phyloP scores from a whole-genome alignment of 257 asterid species.

The Verbascum thapsus region DNA sequence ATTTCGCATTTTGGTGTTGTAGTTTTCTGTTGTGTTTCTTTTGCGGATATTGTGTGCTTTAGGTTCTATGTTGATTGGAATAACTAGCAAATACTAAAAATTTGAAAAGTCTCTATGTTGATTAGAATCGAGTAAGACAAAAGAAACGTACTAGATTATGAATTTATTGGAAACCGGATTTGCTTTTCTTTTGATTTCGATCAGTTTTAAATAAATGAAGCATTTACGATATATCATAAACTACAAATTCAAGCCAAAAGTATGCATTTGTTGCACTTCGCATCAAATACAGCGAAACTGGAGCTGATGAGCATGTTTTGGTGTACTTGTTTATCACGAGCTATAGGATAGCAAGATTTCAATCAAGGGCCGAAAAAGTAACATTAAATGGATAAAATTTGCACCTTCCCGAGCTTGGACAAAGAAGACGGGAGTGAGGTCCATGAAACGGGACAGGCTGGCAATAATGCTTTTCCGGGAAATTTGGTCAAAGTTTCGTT shows the following conservation, averaged over 20 bases:
- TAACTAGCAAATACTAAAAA: too few relatives aligned
- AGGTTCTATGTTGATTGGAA: neutral
- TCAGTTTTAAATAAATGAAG: neutral
- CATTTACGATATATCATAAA: too few relatives aligned
- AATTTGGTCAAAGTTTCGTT: constrained; percentile 75
- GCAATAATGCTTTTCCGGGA: constrained; percentile 62
- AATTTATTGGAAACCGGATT: neutral
- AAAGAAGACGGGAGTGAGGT: constrained; percentile 64
- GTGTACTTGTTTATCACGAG: too few relatives aligned
- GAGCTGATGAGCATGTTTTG: neutral
- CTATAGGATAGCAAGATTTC: too few relatives aligned
- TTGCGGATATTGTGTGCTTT: neutral
- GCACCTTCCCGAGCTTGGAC: too few relatives aligned
- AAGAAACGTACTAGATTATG: neutral
- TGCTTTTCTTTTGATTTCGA: neutral
- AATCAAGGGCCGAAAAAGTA: too few relatives aligned
- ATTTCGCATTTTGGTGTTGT: neutral
- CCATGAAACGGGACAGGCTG: too few relatives aligned
- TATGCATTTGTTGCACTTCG: neutral
- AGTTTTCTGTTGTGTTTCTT: neutral
- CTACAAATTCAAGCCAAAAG: neutral
- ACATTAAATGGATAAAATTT: too few relatives aligned
- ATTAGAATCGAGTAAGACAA: too few relatives aligned
- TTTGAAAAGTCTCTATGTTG: too few relatives aligned
- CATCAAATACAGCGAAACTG: too few relatives aligned